These are phyloP conservation scores for Blastocystis sp. DNA, from an alignment of 352 stramenopile species.

Conservation along the genomic window DNA sequence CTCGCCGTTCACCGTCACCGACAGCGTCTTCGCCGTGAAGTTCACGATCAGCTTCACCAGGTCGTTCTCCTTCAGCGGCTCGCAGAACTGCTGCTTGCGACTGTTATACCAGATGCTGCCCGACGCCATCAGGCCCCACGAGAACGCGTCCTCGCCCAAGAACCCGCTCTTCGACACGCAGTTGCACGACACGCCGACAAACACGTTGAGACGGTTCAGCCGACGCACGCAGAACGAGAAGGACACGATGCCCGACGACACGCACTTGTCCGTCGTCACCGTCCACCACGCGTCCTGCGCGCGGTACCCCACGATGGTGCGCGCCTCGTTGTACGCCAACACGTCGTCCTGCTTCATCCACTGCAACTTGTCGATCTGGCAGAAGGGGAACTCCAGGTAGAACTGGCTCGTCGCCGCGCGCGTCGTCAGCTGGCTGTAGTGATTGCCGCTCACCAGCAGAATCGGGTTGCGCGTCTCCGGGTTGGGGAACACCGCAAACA, in stretches of 20 bases:
- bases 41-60: conserved; percentile 69
- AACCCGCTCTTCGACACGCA: background rate
- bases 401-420: conserved; percentile 29
- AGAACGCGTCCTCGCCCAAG: conserved; percentile 25
- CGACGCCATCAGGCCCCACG: conserved; percentile 59
- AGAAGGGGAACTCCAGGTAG: conserved; percentile 70
- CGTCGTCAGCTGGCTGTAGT: conserved; percentile 7
- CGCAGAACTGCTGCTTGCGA: conserved; percentile 36
- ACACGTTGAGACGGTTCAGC: conserved; percentile 45
- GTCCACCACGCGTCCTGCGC: conserved; percentile 38
- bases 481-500: conserved; percentile 73
- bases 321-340: conserved; percentile 34
- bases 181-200: conserved; percentile 2
- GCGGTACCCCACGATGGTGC: conserved; percentile 55
- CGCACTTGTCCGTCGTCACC: conserved; percentile 51
- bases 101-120: conserved; percentile 62
- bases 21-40: conserved; percentile 15
- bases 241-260: conserved; percentile 28
- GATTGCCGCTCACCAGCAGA: conserved; percentile 42
- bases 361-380: conserved; percentile 9
- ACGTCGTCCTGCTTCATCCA: conserved; percentile 14
- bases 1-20: conserved; percentile 64
- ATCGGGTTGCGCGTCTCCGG: conserved; percentile 36
- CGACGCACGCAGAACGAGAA: conserved; percentile 57
- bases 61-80: conserved; percentile 38